Percentiles rank a stretch among this genome's conserved stretches.
Conservation (phyloP, 305 asterid species). For the Solanum aculeatissimum region DNA sequence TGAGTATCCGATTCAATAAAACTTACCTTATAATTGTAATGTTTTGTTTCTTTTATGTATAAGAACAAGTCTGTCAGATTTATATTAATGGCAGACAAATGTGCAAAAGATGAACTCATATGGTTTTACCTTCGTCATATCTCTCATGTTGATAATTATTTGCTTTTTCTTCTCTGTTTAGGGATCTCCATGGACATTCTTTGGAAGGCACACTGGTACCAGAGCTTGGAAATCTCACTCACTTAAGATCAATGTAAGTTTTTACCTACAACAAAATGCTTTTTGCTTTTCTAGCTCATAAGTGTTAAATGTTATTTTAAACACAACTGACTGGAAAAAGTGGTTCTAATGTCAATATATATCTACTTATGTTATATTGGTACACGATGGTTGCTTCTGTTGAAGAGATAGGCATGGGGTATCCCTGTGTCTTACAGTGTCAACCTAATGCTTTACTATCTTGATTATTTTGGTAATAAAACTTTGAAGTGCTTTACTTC, state of each 20-base stretch:
- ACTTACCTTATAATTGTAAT: neutral
- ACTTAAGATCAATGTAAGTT: constrained; percentile 62
- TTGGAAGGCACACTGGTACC: constrained; percentile 72
- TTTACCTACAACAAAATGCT: neutral
- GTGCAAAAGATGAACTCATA: neutral
- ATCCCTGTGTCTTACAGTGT: neutral
- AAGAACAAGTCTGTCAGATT: neutral
- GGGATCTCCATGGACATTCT: constrained; percentile 68
- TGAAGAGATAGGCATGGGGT: neutral
- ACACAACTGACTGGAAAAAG: neutral
- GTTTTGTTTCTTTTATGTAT: neutral
- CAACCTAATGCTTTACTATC: neutral
- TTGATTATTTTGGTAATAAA: neutral
- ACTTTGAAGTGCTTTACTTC: neutral
- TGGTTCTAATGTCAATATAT: neutral
- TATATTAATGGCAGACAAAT: neutral
- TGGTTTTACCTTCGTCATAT: neutral
- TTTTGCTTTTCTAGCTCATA: neutral
- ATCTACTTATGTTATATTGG: neutral
- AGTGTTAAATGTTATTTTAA: no score
- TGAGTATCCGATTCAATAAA: neutral
- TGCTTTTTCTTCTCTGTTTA: constrained; percentile 13
- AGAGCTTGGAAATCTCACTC: constrained; percentile 66
- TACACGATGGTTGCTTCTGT: neutral
- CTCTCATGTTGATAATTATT: neutral